Evolutionary conservation across 2,329 filamentous ascomycete genomes (phyloP), one percentile per base, ranked within the genome.

Genomic region (Paracorniculantispora psalliotae): DNA sequence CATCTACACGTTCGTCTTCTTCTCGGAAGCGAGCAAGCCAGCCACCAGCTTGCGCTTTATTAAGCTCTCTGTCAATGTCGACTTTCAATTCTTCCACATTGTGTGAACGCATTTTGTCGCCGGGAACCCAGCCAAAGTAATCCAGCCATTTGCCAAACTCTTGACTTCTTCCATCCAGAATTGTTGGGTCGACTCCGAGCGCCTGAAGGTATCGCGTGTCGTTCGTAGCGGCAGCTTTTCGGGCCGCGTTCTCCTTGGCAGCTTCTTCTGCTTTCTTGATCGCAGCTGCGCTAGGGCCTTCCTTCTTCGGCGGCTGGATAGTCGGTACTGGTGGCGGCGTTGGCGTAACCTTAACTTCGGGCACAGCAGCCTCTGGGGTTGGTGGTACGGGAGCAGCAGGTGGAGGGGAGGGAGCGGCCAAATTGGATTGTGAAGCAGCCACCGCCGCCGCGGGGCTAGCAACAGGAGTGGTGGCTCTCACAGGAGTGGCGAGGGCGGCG

Each of bases 21-120:
- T 94, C 90, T 64, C 93, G 79, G 64, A 88, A 82, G 61, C 93
- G 88, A 53, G 89, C 88, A 50, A 97, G 80, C 92, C 93, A 97
- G 61, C 91, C 92, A 59, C 91, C 93, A 52, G 92, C 92, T 75
- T 97, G 93, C 2, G 93, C 89, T 65, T 91, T 90, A 63, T 92
- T 91, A 59, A 97, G 84, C 70, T 97, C 92, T 62, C 92, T 86
- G 56, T 93, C 90, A 58, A 97, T 81, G 63, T 96, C 91, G 13
- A 83, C 79, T 74, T 92, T 91, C 69, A 97, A 81, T 55, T 90
- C 86, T 53, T 96, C 90, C 57, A 93, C 86, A 61, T 85, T 89
- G 63, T 88, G 87, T 48, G 85, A 79, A 56, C 90, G 86, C 71
- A 91, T 87, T 63, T 90, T 82, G 51, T 88, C 86, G 50, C 89